Conservation (phyloP, 1,139 yeast species). For the Sugiyamaella castrensis region DNA sequence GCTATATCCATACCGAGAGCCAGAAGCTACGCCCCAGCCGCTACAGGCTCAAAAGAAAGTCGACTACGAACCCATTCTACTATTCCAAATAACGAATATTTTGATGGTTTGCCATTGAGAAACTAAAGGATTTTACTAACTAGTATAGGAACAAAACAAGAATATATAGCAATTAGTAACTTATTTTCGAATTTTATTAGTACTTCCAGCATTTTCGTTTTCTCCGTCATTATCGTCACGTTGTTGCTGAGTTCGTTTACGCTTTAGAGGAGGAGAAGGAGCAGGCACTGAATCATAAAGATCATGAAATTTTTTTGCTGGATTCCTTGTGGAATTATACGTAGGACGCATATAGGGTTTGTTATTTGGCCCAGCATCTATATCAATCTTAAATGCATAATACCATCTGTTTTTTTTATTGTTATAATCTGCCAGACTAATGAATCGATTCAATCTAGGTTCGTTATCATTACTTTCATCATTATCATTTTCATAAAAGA, state of each 20-base stretch:
- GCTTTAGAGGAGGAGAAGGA: not conserved
- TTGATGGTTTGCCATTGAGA: too few species aligned
- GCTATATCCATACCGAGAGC: too few species aligned
- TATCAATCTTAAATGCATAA: conserved; percentile 29
- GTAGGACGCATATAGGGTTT: not conserved
- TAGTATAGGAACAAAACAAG: conserved; percentile 79
- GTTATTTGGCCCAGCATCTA: not conserved
- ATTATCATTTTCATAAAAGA: too few species aligned
- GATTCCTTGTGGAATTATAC: too few species aligned
- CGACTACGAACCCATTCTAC: too few species aligned
- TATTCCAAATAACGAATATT: too few species aligned
- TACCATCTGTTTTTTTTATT: conserved; percentile 25
- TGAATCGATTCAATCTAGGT: conserved; percentile 25
- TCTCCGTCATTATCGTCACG: not conserved
- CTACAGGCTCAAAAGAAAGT: too few species aligned
- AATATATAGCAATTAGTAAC: conserved; percentile 3
- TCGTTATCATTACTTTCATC: conserved; percentile 10
- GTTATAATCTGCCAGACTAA: conserved; percentile 27
- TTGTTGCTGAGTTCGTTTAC: not conserved
- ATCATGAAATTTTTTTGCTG: not conserved
- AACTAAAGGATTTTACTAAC: too few species aligned
- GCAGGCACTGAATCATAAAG: not conserved
- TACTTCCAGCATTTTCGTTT: not conserved
- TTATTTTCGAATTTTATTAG: conserved; percentile 7
- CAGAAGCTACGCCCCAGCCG: too few species aligned